A percentile compares a stretch with the other conserved stretches of the same genome.
phyloP scores from a whole-genome alignment of 2,329 filamentous ascomycete species.

The Gaeumannomyces tritici region DNA sequence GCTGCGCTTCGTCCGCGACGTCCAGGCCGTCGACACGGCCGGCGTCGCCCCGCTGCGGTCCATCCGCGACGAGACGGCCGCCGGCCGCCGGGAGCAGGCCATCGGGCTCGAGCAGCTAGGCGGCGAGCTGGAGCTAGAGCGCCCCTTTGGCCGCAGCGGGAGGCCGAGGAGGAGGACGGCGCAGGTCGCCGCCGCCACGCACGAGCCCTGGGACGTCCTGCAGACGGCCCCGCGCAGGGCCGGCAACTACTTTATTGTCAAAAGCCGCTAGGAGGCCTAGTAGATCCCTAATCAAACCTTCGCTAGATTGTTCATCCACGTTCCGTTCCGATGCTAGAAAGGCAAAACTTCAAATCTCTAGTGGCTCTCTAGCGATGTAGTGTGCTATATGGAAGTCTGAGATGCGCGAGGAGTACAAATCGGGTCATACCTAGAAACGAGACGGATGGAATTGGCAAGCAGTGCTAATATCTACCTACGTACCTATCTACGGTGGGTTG shows the following conservation, averaged over 20 bases:
- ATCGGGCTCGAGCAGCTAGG: conserved; percentile 49
- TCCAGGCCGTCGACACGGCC: conserved; percentile 69
- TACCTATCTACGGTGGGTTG: too few species aligned
- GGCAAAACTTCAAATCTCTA: too few species aligned
- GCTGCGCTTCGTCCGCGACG: conserved; percentile 79
- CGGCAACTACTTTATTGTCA: conserved; percentile 70
- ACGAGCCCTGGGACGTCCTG: conserved; percentile 56
- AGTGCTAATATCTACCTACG: too few species aligned
- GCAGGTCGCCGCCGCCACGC: conserved; percentile 33
- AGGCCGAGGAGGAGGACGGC: conserved; percentile 29
- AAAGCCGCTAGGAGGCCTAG: conserved; percentile 29
- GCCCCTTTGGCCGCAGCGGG: conserved; percentile 44
- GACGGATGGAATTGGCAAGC: too few species aligned
- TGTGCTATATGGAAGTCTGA: too few species aligned
- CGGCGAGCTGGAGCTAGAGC: conserved; percentile 49
- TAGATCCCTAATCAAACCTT: background rate
- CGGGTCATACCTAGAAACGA: too few species aligned
- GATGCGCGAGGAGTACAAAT: too few species aligned
- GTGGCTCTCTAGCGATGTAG: too few species aligned
- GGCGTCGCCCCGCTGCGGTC: conserved; percentile 65
- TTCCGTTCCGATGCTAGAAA: background rate
- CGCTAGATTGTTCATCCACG: background rate
- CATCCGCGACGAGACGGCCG: conserved; percentile 69
- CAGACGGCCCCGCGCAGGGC: conserved; percentile 54
- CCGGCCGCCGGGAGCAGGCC: conserved; percentile 43